Evolutionary conservation across 805 yeast species (phyloP), one percentile per base, ranked within the genome.

Genomic region (Myxozyma vanderwaltii): DNA sequence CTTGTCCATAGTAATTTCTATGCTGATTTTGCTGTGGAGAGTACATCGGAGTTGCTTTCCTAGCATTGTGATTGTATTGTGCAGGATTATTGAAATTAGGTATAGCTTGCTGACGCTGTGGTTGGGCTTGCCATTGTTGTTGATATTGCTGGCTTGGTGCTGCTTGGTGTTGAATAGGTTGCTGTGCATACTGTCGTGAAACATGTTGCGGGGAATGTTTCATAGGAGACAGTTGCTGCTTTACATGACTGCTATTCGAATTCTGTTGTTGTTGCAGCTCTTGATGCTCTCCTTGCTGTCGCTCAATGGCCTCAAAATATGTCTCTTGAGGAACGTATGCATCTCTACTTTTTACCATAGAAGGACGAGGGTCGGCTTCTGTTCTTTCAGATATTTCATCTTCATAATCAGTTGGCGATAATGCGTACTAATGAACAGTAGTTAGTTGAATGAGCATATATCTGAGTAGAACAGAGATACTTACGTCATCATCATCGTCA

Each of bases 251-350:
- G 19, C 38, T 41, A 17, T 35, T 36, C 26, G 10, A 31, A 10
- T 45, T 49, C 12, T 29, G 15, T 29, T 51, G 15, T 29, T 51
- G 35, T 10, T 40, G 36, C 19, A 23, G 50, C 33, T 58, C 51
- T 13, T 44, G 55, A 19, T 54, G 56, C 23, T 57, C 52, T 7
- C 40, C 54, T 45, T 58, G 63, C 31, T 55, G 59, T 15, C 60
- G 54, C 38, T 53, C 50, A 23, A 58, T 58, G 5, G 27, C 31
- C 50, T 58, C 54, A 27, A 41, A 58, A 19, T 58, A 58, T n/a
- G 63, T 58, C 49, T 58, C 63, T 13, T 38, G 51, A 19, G 47
- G 56, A 17, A 40, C 33, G 31, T 51, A 49, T 12, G 48, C 6
- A 5, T 17, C 43, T 2, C 51, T 17, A 23, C 36, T 24, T 21